Conservation (phyloP, 2,329 filamentous ascomycete genomes). For the Metarhizium guizhouense region DNA sequence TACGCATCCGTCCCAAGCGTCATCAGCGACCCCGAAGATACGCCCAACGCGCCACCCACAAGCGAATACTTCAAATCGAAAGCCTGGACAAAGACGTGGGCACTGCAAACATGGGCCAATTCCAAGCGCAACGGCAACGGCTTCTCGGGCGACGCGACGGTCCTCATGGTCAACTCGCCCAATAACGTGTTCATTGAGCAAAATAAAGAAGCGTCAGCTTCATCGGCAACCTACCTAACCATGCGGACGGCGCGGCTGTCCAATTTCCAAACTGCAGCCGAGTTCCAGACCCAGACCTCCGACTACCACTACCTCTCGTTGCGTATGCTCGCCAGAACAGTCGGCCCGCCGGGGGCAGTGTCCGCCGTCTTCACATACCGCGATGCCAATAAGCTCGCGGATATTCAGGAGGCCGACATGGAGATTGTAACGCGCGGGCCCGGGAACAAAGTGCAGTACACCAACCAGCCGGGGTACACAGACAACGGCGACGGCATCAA, state of each 20-base stretch:
- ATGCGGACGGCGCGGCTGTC: slow-evolving; percentile 36
- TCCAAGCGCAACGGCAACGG: neutral
- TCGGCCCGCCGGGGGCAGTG: slow-evolving; percentile 37
- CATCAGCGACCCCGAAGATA: slow-evolving; percentile 18
- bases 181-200: slow-evolving; percentile 38
- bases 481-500: slow-evolving; percentile 26
- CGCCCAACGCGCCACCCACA: slow-evolving; percentile 19
- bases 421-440: slow-evolving; percentile 42
- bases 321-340: slow-evolving; percentile 42
- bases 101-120: slow-evolving; percentile 32
- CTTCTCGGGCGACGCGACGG: slow-evolving; percentile 12
- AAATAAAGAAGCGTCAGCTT: slow-evolving; percentile 7
- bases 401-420: slow-evolving; percentile 43
- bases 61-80: slow-evolving; percentile 30
- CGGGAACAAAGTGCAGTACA: slow-evolving; percentile 40
- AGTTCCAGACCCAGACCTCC: slow-evolving; percentile 30
- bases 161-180: slow-evolving; percentile 31
- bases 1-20: slow-evolving; percentile 28
- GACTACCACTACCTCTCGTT: slow-evolving; percentile 25
- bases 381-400: slow-evolving; percentile 22
- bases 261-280: slow-evolving; percentile 37
- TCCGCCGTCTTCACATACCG: slow-evolving; percentile 46
- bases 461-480: slow-evolving; percentile 48
- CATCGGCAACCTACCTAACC: slow-evolving; percentile 33
- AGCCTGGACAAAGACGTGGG: slow-evolving; percentile 28